Percentiles rank a stretch among this genome's conserved stretches.
phyloP scores from a whole-genome alignment of 257 asterid genomes.

The Sherardia arvensis region DNA sequence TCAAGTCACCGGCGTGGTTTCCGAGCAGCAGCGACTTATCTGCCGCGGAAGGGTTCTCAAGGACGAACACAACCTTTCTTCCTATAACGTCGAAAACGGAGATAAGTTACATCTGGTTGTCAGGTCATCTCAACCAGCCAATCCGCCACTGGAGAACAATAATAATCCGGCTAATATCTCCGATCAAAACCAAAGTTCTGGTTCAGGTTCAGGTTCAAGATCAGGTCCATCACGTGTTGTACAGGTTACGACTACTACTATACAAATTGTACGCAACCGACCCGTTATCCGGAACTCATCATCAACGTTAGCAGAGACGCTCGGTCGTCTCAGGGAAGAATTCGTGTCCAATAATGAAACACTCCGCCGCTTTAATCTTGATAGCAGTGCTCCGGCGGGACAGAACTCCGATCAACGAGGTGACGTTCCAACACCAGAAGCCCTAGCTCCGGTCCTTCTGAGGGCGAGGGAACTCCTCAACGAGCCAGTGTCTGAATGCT shows the following conservation, averaged over 20 bases:
- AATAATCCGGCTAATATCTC: constrained; percentile 53
- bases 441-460: constrained; percentile 61
- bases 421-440: constrained; percentile 71
- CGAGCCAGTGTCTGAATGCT: constrained; percentile 60
- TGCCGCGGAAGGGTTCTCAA: too few relatives aligned
- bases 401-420: constrained; percentile 33
- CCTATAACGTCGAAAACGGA: constrained; percentile 71
- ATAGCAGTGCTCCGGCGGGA: constrained; percentile 30
- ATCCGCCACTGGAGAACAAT: constrained; percentile 33
- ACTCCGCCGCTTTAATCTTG: constrained; percentile 28
- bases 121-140: constrained; percentile 55
- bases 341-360: constrained; percentile 39
- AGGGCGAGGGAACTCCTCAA: constrained; percentile 50
- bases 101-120: constrained; percentile 90
- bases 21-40: too few relatives aligned
- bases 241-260: too few relatives aligned
- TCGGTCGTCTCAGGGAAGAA: constrained; percentile 63
- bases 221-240: too few relatives aligned
- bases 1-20: too few relatives aligned
- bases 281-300: constrained; percentile 64
- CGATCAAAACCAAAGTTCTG: constrained; percentile 35
- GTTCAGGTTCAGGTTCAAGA: too few relatives aligned
- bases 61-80: too few relatives aligned
- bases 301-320: constrained; percentile 66
- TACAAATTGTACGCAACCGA: constrained; percentile 33